A percentile compares a stretch with the other conserved stretches of the same genome.
These are phyloP conservation scores for Sporothrix protearum DNA, from an alignment of 2,329 filamentous ascomycete species.

Conservation along the genomic window DNA sequence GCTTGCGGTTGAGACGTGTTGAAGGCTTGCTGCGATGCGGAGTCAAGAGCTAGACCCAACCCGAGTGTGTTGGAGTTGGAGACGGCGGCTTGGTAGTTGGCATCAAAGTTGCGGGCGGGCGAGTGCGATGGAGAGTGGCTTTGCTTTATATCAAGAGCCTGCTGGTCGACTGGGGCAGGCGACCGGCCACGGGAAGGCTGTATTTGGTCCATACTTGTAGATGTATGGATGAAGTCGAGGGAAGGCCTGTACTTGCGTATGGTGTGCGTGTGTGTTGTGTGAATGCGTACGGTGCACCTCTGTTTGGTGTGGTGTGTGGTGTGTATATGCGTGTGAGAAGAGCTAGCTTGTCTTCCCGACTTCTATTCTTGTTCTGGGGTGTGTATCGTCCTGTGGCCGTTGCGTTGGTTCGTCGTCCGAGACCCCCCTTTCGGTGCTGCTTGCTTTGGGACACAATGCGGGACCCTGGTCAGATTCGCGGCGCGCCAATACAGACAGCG, in stretches of 20 bases:
- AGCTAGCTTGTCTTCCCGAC: conserved; percentile 14
- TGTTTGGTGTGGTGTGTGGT: conserved; percentile 14
- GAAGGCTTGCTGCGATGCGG: conserved; percentile 43
- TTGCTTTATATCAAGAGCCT: conserved; percentile 63
- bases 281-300: conserved; percentile 15
- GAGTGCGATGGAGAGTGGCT: conserved; percentile 58
- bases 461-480: conserved; percentile 21
- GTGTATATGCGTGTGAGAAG: conserved; percentile 11
- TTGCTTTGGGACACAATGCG: conserved; percentile 11
- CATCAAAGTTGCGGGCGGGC: conserved; percentile 52
- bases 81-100: conserved; percentile 41
- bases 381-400: conserved; percentile 3
- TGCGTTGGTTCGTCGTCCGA: neutral
- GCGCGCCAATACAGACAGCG: neutral
- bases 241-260: neutral
- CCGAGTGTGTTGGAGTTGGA: conserved; percentile 38
- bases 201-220: conserved; percentile 50
- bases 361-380: conserved; percentile 21
- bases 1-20: conserved; percentile 36
- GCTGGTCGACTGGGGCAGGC: conserved; percentile 56
- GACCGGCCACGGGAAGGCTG: conserved; percentile 54
- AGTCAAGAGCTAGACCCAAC: conserved; percentile 58
- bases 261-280: conserved; percentile 22
- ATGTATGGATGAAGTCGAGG: neutral
- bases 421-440: conserved; percentile 7